Percentiles rank a stretch among this genome's conserved stretches.
phyloP scores from a whole-genome alignment of 345 rosid genomes.

The Bruguiera sexangula region DNA sequence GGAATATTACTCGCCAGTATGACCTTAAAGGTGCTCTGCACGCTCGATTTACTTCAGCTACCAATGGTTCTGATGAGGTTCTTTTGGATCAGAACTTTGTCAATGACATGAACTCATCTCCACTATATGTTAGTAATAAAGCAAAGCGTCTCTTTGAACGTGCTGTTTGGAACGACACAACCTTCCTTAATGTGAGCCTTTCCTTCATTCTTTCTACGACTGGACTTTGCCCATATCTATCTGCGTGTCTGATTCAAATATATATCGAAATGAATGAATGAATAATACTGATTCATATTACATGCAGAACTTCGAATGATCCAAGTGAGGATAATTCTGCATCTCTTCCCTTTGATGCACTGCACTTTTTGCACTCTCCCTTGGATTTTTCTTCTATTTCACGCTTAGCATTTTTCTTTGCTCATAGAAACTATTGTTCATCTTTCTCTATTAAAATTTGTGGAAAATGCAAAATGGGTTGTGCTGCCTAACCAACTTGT shows the following conservation, averaged over 20 bases:
- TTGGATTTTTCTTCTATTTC: too few species aligned
- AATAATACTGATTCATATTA: too few species aligned
- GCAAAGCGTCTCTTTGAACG: constrained; percentile 72
- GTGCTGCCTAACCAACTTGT: constrained; percentile 1
- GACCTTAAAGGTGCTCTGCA: constrained; percentile 95
- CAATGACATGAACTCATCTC: constrained; percentile 84
- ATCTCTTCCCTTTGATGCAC: too few species aligned
- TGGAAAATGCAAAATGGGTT: neutral
- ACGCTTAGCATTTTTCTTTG: too few species aligned
- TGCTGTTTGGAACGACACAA: constrained; percentile 94
- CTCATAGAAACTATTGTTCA: too few species aligned
- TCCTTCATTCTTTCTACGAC: neutral
- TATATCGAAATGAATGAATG: too few species aligned
- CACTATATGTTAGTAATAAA: constrained; percentile 75
- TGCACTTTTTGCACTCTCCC: too few species aligned
- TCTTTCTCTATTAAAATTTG: too few species aligned
- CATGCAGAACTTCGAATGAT: too few species aligned
- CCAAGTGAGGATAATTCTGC: too few species aligned
- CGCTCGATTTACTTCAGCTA: constrained; percentile 55
- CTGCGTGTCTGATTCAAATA: too few species aligned
- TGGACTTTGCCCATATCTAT: neutral
- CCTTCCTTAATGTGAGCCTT: constrained; percentile 76
- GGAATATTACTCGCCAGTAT: constrained; percentile 72
- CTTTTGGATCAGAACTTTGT: constrained; percentile 95
- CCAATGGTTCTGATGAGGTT: constrained; percentile 63